phyloP scores from a whole-genome alignment of 257 asterid genomes.

The Craterostigma plantagineum region DNA sequence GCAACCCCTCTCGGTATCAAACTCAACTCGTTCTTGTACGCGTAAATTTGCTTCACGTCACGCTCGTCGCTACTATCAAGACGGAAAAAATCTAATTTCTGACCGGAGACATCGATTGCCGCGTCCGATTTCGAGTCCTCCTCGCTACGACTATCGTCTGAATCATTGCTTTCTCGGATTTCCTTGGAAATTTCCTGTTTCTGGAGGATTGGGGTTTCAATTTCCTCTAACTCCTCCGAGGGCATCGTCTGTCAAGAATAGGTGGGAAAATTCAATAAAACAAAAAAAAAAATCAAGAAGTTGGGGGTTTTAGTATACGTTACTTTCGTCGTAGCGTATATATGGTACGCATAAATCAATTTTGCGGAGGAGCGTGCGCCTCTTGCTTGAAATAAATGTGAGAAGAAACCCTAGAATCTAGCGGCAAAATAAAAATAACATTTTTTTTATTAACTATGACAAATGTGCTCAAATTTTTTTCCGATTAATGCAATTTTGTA shows the following conservation, averaged over 20 bases:
- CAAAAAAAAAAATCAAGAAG: neutral
- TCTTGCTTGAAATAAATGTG: neutral
- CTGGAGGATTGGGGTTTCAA: constrained; percentile 14
- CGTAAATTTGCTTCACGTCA: constrained; percentile 35
- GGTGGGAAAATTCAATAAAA: neutral
- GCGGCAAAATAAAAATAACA: neutral
- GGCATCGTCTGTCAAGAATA: constrained; percentile 20
- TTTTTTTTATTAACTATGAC: no score
- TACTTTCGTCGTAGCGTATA: neutral
- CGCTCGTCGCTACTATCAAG: constrained; percentile 17
- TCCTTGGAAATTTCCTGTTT: constrained; percentile 13
- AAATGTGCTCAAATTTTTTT: no score
- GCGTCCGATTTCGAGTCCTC: constrained; percentile 20
- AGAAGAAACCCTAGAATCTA: constrained; percentile 31
- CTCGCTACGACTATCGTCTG: constrained; percentile 15
- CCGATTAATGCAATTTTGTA: no score
- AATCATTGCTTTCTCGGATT: constrained; percentile 11
- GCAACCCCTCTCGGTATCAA: constrained; percentile 54
- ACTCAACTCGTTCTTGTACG: constrained; percentile 67
- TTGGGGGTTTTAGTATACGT: neutral
- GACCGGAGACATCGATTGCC: constrained; percentile 49
- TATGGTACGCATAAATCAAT: constrained; percentile 2
- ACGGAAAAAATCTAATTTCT: constrained; percentile 34
- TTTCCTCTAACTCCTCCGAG: constrained; percentile 26
- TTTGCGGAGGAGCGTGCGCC: no score